phyloP scores from a whole-genome alignment of 164 flowering plant species.

The Liquidambar formosana region DNA sequence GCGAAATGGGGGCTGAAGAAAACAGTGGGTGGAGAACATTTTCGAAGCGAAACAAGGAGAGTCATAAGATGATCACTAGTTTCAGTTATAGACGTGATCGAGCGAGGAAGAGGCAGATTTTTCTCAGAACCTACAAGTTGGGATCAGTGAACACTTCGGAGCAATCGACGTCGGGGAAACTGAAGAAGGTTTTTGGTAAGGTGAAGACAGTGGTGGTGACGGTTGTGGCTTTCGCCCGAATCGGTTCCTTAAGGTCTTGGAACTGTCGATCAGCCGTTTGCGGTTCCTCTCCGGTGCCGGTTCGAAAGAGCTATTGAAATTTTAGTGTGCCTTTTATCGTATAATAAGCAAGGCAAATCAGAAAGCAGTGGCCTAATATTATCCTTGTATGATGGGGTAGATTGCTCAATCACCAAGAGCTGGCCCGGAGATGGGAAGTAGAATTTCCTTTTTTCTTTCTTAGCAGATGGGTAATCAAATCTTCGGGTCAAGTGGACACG shows the following conservation, averaged over 20 bases:
- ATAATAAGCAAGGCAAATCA: no score
- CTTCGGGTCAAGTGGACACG: no score
- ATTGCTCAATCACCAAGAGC: no score
- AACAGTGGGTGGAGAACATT: conserved; percentile 4
- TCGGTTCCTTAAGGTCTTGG: conserved; percentile 28
- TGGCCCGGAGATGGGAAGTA: no score
- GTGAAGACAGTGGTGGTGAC: conserved; percentile 20
- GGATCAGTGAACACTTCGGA: conserved; percentile 8
- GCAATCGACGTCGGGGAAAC: conserved; percentile 4
- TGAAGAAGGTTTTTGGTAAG: conserved; percentile 24
- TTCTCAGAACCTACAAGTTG: conserved; percentile 38
- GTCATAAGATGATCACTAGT: conserved; percentile 16
- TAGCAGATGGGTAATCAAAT: no score
- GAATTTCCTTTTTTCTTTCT: no score
- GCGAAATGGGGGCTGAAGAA: background rate
- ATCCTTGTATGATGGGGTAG: no score
- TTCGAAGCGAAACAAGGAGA: conserved; percentile 22
- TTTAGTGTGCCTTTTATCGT: no score
- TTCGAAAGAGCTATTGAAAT: conserved; percentile 1
- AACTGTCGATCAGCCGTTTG: conserved; percentile 15
- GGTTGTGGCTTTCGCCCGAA: conserved; percentile 12
- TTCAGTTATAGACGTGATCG: conserved; percentile 35
- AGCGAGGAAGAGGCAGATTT: conserved; percentile 41
- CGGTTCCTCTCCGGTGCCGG: conserved; percentile 16
- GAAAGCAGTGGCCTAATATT: no score